Conservation (phyloP, 2,329 filamentous ascomycete genomes). For the Neofusicoccum parvum region DNA sequence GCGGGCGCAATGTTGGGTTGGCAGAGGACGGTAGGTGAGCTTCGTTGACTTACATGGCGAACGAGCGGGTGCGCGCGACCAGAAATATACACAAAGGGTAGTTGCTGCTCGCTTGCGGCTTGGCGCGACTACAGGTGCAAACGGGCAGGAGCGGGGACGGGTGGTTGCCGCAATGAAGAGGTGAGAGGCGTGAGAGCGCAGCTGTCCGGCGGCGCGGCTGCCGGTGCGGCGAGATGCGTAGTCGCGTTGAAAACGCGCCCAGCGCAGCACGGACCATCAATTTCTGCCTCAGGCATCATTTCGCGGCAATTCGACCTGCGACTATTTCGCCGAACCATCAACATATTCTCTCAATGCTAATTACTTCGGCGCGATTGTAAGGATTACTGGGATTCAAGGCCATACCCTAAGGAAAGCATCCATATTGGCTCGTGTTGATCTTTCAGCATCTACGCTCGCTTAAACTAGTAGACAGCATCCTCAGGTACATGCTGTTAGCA, state of each 20-base stretch:
- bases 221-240: slow-evolving; percentile 7
- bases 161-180: not conserved
- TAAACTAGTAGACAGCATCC: no score
- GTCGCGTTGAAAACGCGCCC: slow-evolving; percentile 18
- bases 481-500: no score
- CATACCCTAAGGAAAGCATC: no score
- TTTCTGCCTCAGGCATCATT: not conserved
- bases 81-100: not conserved
- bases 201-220: not conserved
- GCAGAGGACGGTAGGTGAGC: not conserved
- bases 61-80: not conserved
- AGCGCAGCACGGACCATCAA: not conserved
- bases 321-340: no score
- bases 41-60: slow-evolving; percentile 5
- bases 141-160: slow-evolving; percentile 8
- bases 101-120: not conserved
- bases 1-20: not conserved
- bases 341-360: no score
- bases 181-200: not conserved
- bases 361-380: no score
- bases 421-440: no score
- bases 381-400: no score
- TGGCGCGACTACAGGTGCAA: slow-evolving; percentile 4
- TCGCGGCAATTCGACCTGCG: no score
- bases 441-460: no score